A percentile compares a stretch with the other conserved stretches of the same genome.
Conservation (phyloP, 1,284 basidiomycete genomes). For the Trametes pubescens region DNA sequence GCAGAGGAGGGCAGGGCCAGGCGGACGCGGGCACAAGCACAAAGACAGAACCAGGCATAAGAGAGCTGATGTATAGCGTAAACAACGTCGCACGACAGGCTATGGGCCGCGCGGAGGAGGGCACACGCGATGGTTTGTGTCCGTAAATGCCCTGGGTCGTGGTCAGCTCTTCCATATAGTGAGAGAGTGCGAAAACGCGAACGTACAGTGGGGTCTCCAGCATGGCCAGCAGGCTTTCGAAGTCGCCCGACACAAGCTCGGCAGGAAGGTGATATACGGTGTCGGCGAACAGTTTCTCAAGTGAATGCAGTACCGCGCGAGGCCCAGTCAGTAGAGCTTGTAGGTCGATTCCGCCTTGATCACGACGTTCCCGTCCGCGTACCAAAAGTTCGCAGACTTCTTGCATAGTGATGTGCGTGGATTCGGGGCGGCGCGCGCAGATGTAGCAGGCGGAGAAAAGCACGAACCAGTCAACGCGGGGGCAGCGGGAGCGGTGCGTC, state of each 20-base stretch:
- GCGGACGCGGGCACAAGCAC: too few relatives aligned
- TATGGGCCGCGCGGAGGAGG: constrained; percentile 6
- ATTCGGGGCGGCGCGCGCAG: too few relatives aligned
- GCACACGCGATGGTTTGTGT: neutral
- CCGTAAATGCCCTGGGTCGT: too few relatives aligned
- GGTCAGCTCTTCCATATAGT: too few relatives aligned
- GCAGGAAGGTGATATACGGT: constrained; percentile 5
- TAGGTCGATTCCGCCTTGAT: neutral
- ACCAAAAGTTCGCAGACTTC: neutral
- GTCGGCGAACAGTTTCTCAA: constrained; percentile 3
- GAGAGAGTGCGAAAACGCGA: too few relatives aligned
- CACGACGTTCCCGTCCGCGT: constrained; percentile 17
- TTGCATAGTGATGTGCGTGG: too few relatives aligned
- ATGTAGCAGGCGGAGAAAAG: too few relatives aligned
- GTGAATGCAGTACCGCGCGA: constrained; percentile 2
- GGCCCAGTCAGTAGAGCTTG: constrained; percentile 12
- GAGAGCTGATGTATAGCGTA: too few relatives aligned
- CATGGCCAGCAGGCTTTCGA: neutral
- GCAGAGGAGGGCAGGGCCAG: too few relatives aligned
- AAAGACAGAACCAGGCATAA: too few relatives aligned
- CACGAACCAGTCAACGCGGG: too few relatives aligned
- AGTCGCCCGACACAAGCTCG: constrained; percentile 1
- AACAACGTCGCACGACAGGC: constrained; percentile 5
- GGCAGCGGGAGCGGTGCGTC: too few relatives aligned
- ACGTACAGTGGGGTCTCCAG: constrained; percentile 10